phyloP scores from a whole-genome alignment of 225 moss, liverwort and hornwort species.

The Takakia lepidozioides region DNA sequence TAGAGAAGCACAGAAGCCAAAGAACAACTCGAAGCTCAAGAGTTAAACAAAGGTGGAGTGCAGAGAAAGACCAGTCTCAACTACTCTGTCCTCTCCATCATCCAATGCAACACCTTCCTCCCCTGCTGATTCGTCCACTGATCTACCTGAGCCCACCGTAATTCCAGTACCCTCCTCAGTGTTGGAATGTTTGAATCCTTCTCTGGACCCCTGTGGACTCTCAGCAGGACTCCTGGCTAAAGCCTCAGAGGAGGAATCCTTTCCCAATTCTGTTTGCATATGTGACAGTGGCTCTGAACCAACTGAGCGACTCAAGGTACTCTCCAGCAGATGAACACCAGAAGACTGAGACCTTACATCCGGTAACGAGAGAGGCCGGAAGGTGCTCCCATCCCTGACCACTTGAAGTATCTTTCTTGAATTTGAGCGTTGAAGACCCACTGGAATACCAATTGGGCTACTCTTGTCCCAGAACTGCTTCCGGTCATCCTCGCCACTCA shows the following conservation, averaged over 20 bases:
- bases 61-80: conserved; percentile 4
- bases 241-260: neutral
- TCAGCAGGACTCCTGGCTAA: neutral
- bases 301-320: conserved; percentile 8
- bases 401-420: neutral
- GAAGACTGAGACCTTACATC: neutral
- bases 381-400: conserved; percentile 1
- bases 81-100: neutral
- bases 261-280: neutral
- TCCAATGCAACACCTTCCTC: conserved; percentile 2
- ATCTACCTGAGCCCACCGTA: conserved; percentile 2
- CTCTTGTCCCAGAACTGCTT: conserved; percentile 5
- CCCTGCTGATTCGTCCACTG: conserved; percentile 3
- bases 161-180: neutral
- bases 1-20: neutral
- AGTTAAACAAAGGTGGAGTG: neutral
- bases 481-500: conserved; percentile 1
- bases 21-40: neutral
- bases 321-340: neutral
- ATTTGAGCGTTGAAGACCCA: conserved; percentile 1
- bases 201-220: neutral
- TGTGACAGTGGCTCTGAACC: conserved; percentile 10
- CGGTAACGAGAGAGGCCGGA: conserved; percentile 8
- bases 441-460: conserved; percentile 9
- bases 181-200: neutral